These are phyloP conservation scores for Mrakiaceae sp. DNA, from an alignment of 1,284 basidiomycete species.

Conservation along the genomic window DNA sequence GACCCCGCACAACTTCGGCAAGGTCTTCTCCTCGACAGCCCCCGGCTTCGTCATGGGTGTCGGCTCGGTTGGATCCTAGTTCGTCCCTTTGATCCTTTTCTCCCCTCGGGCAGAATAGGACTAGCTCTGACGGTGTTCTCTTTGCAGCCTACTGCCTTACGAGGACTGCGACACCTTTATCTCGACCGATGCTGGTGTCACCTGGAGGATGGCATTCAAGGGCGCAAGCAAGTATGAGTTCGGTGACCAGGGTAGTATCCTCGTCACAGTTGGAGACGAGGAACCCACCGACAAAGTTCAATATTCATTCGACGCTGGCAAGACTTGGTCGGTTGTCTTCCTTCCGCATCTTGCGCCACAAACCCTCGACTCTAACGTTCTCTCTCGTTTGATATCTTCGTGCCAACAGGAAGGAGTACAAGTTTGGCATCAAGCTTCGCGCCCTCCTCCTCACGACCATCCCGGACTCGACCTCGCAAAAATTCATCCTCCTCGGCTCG, in stretches of 20 bases:
- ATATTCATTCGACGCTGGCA: constrained; percentile 79
- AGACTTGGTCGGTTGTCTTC: constrained; percentile 53
- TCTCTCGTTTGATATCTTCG: background rate
- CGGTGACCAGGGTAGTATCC: constrained; percentile 72
- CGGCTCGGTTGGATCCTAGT: constrained; percentile 57
- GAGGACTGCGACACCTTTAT: constrained; percentile 89
- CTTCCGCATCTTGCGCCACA: background rate
- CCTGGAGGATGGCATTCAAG: constrained; percentile 65
- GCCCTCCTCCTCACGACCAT: constrained; percentile 68
- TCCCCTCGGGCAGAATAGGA: background rate
- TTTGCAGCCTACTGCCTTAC: constrained; percentile 41
- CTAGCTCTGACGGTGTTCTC: background rate
- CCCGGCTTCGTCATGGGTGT: constrained; percentile 94
- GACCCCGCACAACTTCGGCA: constrained; percentile 79
- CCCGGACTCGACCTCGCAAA: constrained; percentile 86
- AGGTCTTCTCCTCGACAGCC: constrained; percentile 85
- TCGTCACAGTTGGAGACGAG: constrained; percentile 81
- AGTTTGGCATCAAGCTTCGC: constrained; percentile 61
- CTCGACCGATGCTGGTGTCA: constrained; percentile 75
- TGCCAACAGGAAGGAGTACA: constrained; percentile 51
- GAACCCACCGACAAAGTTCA: constrained; percentile 57
- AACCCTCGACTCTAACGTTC: background rate
- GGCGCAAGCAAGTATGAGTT: constrained; percentile 92
- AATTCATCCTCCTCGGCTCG: constrained; percentile 74
- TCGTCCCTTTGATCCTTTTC: background rate